phyloP scores from a whole-genome alignment of 2,329 filamentous ascomycete genomes.

The Fusarium decemcellulare region DNA sequence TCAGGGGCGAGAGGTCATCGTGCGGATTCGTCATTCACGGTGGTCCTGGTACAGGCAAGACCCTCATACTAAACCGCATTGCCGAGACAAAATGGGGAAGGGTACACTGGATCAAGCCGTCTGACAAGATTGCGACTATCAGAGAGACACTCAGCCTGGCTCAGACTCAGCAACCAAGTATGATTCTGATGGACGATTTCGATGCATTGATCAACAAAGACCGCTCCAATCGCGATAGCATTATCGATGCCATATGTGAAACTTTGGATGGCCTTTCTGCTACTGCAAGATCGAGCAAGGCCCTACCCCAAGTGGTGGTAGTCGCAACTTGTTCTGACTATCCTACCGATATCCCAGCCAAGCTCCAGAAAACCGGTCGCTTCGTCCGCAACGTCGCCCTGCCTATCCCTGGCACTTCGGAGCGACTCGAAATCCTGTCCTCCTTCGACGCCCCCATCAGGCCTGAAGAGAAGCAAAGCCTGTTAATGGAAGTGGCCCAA shows the following conservation, averaged over 20 bases:
- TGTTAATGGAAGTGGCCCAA: conserved; percentile 75
- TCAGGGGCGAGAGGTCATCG: conserved; percentile 53
- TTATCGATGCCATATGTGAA: conserved; percentile 65
- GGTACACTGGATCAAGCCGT: conserved; percentile 72
- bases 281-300: conserved; percentile 53
- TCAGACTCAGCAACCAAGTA: conserved; percentile 76
- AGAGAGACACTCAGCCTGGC: conserved; percentile 80
- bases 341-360: conserved; percentile 78
- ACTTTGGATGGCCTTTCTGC: conserved; percentile 69
- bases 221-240: conserved; percentile 63
- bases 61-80: conserved; percentile 78
- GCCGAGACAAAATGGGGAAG: conserved; percentile 78
- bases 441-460: conserved; percentile 66
- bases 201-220: conserved; percentile 78
- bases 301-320: conserved; percentile 75
- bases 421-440: conserved; percentile 81
- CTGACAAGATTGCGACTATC: conserved; percentile 72
- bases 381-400: conserved; percentile 80
- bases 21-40: conserved; percentile 83
- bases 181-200: conserved; percentile 85
- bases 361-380: conserved; percentile 75
- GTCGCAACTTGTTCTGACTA: conserved; percentile 81
- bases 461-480: conserved; percentile 63
- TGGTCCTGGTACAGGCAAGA: conserved; percentile 88
- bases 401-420: conserved; percentile 79